A percentile compares a stretch with the other conserved stretches of the same genome.
Conservation (phyloP, 352 stramenopile genomes). For the Peronospora tabacina region DNA sequence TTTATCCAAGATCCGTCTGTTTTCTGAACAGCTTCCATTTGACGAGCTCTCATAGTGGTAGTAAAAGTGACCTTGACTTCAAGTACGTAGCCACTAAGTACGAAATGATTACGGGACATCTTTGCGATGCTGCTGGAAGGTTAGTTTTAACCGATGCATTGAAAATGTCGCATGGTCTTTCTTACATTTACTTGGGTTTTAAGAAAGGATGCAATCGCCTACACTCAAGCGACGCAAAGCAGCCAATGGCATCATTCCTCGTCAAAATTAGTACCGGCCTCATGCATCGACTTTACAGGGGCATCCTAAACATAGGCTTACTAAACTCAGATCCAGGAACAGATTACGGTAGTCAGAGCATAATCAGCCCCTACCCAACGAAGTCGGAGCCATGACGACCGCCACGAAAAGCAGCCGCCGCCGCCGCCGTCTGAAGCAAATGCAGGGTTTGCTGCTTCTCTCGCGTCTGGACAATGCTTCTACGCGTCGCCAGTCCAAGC, state of each 20-base stretch:
- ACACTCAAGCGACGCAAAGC: neutral
- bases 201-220: neutral
- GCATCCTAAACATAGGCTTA: neutral
- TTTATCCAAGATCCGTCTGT: too few relatives aligned
- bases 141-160: too few relatives aligned
- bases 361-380: constrained; percentile 1
- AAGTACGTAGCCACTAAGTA: too few relatives aligned
- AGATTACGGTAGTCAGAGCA: constrained; percentile 2
- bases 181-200: too few relatives aligned
- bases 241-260: neutral
- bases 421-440: constrained; percentile 78
- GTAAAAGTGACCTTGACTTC: too few relatives aligned
- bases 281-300: neutral
- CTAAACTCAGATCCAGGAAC: constrained; percentile 6
- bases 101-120: too few relatives aligned
- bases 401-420: constrained; percentile 42
- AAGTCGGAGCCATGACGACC: constrained; percentile 27
- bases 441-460: constrained; percentile 65
- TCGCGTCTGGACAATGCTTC: constrained; percentile 31
- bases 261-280: neutral
- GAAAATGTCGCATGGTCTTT: too few relatives aligned
- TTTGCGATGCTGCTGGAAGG: too few relatives aligned
- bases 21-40: too few relatives aligned
- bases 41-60: too few relatives aligned
- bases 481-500: constrained; percentile 13